Percentiles rank a stretch among this genome's conserved stretches.
Evolutionary conservation across 441 rosid species (phyloP).

Genomic region (Mallotus repandus): DNA sequence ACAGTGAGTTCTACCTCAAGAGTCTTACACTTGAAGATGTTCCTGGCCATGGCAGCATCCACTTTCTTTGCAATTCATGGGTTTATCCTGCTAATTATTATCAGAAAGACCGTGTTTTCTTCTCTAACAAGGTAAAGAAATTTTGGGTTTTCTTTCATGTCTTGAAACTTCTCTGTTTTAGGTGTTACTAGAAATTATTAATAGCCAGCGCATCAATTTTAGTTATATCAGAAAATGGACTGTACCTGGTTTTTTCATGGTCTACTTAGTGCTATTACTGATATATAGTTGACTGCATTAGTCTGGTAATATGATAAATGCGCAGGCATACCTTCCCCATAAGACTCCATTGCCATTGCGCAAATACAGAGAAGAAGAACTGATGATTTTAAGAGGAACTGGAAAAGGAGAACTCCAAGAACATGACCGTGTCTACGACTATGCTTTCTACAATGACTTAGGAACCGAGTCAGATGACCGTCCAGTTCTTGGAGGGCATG

Average conservation of each 20-base stretch:
- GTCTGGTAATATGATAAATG: not conserved
- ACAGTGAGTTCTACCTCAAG: slow-evolving; percentile 22
- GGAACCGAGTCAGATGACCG: slow-evolving; percentile 43
- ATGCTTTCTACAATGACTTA: slow-evolving; percentile 75
- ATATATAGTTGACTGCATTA: too few species aligned
- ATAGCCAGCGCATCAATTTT: too few species aligned
- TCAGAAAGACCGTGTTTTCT: slow-evolving; percentile 23
- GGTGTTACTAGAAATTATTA: too few species aligned
- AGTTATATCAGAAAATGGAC: too few species aligned
- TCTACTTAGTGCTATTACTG: too few species aligned
- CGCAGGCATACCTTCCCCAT: slow-evolving; percentile 63
- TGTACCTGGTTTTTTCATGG: too few species aligned
- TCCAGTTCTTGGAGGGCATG: slow-evolving; percentile 70
- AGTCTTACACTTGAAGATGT: slow-evolving; percentile 23
- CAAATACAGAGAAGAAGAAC: slow-evolving; percentile 59
- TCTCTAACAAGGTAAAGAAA: slow-evolving; percentile 15
- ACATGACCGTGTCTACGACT: slow-evolving; percentile 71
- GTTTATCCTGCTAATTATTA: slow-evolving; percentile 17
- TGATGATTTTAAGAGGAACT: slow-evolving; percentile 54
- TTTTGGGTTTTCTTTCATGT: not conserved
- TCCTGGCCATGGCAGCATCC: slow-evolving; percentile 18
- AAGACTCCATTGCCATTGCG: slow-evolving; percentile 49
- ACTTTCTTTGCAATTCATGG: slow-evolving; percentile 29
- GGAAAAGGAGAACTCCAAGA: slow-evolving; percentile 50
- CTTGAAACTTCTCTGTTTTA: too few species aligned